A percentile compares a stretch with the other conserved stretches of the same genome.
Conservation (phyloP, 2,329 filamentous ascomycete species). For the Diaporthe amygdali region DNA sequence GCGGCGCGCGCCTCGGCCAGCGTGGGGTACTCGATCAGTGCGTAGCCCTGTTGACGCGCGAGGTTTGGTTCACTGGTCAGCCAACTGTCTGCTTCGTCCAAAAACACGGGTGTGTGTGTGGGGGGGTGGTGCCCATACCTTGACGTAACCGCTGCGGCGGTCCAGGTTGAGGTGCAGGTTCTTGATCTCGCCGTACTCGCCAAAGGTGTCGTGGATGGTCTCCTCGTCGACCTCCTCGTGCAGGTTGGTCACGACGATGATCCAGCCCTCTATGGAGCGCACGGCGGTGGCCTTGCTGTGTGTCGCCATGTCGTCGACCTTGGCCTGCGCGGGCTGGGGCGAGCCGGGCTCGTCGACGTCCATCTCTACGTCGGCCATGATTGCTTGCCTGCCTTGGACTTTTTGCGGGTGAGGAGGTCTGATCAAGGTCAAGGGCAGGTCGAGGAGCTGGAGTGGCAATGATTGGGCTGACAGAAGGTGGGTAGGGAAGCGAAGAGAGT, state of each 20-base stretch:
- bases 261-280: constrained; percentile 89
- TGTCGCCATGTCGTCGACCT: constrained; percentile 72
- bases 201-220: constrained; percentile 80
- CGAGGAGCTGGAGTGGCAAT: neutral
- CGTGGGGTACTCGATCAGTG: constrained; percentile 83
- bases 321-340: constrained; percentile 46
- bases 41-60: constrained; percentile 68
- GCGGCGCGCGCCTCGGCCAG: constrained; percentile 80
- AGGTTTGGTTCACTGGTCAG: constrained; percentile 1
- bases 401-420: neutral
- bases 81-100: neutral
- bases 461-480: no score
- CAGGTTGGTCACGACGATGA: constrained; percentile 84
- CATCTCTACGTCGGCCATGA: constrained; percentile 64
- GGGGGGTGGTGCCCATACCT: constrained; percentile 58
- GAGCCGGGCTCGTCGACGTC: constrained; percentile 58
- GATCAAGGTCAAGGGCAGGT: neutral
- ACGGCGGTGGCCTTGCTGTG: constrained; percentile 78
- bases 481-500: no score
- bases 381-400: constrained; percentile 5
- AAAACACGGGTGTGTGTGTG: neutral
- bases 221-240: constrained; percentile 89
- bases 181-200: constrained; percentile 85
- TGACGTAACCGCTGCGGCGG: constrained; percentile 83
- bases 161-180: constrained; percentile 86